Conservation (phyloP, 352 stramenopile genomes). For the Phytophthora aleatoria region DNA sequence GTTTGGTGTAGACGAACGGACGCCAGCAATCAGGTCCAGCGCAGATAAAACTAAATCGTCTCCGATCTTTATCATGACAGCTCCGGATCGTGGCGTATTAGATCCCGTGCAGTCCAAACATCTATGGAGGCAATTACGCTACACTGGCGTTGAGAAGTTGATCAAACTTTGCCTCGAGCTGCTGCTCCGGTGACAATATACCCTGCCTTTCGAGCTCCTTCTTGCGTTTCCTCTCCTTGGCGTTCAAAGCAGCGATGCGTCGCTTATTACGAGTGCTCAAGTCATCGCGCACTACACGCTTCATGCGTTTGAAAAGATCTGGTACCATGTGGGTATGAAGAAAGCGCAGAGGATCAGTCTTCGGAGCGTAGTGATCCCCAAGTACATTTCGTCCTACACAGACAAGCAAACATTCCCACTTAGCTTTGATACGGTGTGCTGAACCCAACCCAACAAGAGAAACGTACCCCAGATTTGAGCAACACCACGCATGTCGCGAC, state of each 20-base stretch:
- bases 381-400: constrained; percentile 32
- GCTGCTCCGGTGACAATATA: constrained; percentile 34
- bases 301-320: constrained; percentile 41
- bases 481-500: constrained; percentile 24
- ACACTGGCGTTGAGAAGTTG: constrained; percentile 29
- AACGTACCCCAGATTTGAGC: constrained; percentile 26
- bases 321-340: constrained; percentile 18
- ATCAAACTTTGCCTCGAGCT: constrained; percentile 40
- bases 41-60: no score
- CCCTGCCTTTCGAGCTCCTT: constrained; percentile 30
- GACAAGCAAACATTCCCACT: not conserved
- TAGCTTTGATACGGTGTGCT: not conserved
- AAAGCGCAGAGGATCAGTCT: constrained; percentile 24
- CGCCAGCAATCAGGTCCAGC: no score
- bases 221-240: constrained; percentile 24
- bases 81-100: no score
- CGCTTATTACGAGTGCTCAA: constrained; percentile 33
- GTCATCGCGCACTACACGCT: constrained; percentile 29
- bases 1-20: no score
- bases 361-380: constrained; percentile 31
- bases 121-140: not conserved
- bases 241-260: constrained; percentile 38
- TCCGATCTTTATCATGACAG: no score
- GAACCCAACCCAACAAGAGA: not conserved
- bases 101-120: not conserved